Conservation (phyloP, 2,329 filamentous ascomycete species). For the Calonectria naviculata region DNA sequence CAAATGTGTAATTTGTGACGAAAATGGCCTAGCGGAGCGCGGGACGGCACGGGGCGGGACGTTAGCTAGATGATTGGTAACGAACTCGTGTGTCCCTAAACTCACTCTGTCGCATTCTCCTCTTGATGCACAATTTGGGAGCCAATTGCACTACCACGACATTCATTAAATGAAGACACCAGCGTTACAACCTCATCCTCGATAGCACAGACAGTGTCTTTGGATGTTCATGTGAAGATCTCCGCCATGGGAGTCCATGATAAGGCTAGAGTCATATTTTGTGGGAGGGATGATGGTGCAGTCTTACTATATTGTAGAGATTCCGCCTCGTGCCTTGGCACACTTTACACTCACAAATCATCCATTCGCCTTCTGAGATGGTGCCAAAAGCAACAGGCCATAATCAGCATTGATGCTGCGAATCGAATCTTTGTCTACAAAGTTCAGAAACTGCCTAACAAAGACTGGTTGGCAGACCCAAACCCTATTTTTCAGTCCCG, state of each 20-base stretch:
- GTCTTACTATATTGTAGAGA: constrained; percentile 43
- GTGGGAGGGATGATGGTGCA: constrained; percentile 49
- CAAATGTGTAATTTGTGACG: not conserved
- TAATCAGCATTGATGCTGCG: constrained; percentile 43
- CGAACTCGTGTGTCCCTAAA: no score
- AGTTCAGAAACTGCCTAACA: constrained; percentile 20
- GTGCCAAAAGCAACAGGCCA: constrained; percentile 30
- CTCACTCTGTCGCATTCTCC: no score
- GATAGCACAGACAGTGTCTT: constrained; percentile 36
- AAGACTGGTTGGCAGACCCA: constrained; percentile 15
- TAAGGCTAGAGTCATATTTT: constrained; percentile 42
- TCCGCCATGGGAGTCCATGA: constrained; percentile 42
- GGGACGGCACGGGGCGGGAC: not conserved
- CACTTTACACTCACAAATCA: constrained; percentile 44
- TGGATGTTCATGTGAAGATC: constrained; percentile 40
- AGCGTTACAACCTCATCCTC: constrained; percentile 35
- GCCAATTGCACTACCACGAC: constrained; percentile 41
- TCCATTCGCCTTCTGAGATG: constrained; percentile 41
- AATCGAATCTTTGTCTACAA: constrained; percentile 35
- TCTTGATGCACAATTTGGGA: constrained; percentile 50
- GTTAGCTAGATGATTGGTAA: not conserved
- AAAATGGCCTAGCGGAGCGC: not conserved
- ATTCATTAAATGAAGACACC: constrained; percentile 40
- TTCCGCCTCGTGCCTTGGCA: constrained; percentile 26
- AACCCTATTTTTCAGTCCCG: constrained; percentile 31